Conservation (phyloP, 1,284 basidiomycete genomes). For the Cystobasidiaceae sp. region DNA sequence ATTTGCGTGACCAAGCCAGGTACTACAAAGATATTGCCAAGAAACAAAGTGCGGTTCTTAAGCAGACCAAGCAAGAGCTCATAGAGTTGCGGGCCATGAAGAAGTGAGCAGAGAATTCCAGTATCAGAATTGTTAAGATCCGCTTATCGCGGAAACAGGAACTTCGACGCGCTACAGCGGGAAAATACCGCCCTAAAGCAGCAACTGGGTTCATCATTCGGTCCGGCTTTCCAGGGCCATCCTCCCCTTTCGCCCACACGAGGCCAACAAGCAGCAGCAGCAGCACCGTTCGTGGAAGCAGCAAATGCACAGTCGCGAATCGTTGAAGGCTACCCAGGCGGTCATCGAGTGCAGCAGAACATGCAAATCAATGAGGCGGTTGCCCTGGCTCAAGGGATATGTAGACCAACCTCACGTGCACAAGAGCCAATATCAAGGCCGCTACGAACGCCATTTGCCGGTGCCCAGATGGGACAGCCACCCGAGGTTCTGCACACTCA, state of each 20-base stretch:
- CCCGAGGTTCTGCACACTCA: neutral
- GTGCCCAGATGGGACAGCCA: too few species aligned
- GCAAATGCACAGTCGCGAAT: neutral
- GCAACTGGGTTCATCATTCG: too few species aligned
- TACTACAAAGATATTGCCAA: constrained; percentile 14
- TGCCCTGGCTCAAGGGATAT: too few species aligned
- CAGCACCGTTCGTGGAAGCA: neutral
- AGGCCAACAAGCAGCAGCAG: neutral
- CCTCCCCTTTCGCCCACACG: neutral
- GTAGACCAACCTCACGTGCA: too few species aligned
- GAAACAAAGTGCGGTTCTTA: constrained; percentile 18
- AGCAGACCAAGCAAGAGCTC: constrained; percentile 3
- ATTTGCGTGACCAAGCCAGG: constrained; percentile 10
- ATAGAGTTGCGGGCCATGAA: constrained; percentile 12
- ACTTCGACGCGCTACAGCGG: constrained; percentile 7
- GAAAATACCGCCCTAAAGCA: constrained; percentile 13
- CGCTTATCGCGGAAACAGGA: neutral
- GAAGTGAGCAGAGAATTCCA: neutral
- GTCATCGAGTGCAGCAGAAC: neutral
- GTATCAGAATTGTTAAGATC: neutral
- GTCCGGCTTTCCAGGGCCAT: neutral
- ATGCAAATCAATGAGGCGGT: too few species aligned
- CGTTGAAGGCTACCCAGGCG: neutral
- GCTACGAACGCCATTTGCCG: too few species aligned
- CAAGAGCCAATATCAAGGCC: too few species aligned